These are phyloP conservation scores for Pochonia chlamydosporia DNA, from an alignment of 2,329 filamentous ascomycete species.

Conservation along the genomic window DNA sequence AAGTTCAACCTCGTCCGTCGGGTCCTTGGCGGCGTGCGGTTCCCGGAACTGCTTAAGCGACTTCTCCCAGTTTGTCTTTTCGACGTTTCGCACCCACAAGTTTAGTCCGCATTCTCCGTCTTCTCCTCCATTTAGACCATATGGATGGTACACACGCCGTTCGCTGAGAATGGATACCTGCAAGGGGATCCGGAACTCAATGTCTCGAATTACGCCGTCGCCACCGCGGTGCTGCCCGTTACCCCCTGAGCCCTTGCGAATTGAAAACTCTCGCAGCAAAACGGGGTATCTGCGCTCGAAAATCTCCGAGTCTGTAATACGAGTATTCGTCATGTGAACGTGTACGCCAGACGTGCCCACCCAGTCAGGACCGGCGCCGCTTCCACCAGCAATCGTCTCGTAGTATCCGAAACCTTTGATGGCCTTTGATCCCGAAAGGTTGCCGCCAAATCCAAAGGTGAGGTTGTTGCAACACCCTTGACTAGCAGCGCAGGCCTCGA, in stretches of 20 bases:
- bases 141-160: conserved; percentile 64
- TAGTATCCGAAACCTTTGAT: conserved; percentile 40
- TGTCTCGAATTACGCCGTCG: conserved; percentile 69
- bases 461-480: conserved; percentile 82
- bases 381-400: conserved; percentile 61
- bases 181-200: conserved; percentile 72
- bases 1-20: conserved; percentile 35
- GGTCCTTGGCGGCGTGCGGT: conserved; percentile 17
- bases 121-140: conserved; percentile 69
- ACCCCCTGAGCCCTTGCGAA: conserved; percentile 59
- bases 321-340: conserved; percentile 67
- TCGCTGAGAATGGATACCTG: conserved; percentile 75
- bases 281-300: conserved; percentile 59
- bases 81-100: conserved; percentile 74
- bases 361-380: conserved; percentile 59
- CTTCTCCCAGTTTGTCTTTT: conserved; percentile 46
- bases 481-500: conserved; percentile 70
- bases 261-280: conserved; percentile 62
- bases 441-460: conserved; percentile 67
- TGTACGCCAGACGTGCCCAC: conserved; percentile 38
- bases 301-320: conserved; percentile 55
- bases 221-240: conserved; percentile 62
- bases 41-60: conserved; percentile 33
- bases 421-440: conserved; percentile 28
- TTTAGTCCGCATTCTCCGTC: conserved; percentile 77